A percentile compares a stretch with the other conserved stretches of the same genome.
Evolutionary conservation across 2,329 filamentous ascomycete genomes (phyloP).

Genomic region (Fusarium concolor): DNA sequence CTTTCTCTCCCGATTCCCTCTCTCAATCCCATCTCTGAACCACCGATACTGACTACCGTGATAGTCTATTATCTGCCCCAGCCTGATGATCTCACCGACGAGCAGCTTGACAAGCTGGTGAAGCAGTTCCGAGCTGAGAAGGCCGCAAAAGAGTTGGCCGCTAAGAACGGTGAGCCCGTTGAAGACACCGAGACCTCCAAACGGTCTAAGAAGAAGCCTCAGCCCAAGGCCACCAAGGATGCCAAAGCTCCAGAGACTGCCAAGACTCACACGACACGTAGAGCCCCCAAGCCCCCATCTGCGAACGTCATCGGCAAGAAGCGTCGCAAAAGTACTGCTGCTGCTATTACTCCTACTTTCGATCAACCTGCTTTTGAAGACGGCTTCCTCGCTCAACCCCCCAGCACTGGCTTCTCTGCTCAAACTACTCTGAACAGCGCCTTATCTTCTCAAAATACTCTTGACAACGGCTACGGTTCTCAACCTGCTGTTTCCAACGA

Average conservation of each 20-base stretch:
- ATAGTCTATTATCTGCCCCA: constrained; percentile 9
- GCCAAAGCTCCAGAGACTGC: not conserved
- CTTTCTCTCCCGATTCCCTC: not conserved
- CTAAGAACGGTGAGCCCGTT: not conserved
- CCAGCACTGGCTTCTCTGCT: not conserved
- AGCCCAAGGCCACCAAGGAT: not conserved
- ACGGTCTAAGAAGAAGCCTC: not conserved
- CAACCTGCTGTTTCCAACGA: not conserved
- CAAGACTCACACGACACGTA: not conserved
- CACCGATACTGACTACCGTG: not conserved
- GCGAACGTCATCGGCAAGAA: constrained; percentile 9
- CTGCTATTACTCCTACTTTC: not conserved
- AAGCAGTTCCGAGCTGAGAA: not conserved
- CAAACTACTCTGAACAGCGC: not conserved
- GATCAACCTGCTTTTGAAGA: not conserved
- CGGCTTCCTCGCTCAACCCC: not conserved
- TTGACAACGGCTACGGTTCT: not conserved
- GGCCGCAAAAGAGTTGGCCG: not conserved
- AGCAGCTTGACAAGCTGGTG: not conserved
- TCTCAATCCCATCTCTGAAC: not conserved
- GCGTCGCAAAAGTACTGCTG: not conserved
- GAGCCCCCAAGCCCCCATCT: not conserved
- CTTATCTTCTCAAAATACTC: not conserved
- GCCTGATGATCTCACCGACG: not conserved
- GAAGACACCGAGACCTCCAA: not conserved